Conservation (phyloP, 805 yeast genomes). For the Candida stauntonica region DNA sequence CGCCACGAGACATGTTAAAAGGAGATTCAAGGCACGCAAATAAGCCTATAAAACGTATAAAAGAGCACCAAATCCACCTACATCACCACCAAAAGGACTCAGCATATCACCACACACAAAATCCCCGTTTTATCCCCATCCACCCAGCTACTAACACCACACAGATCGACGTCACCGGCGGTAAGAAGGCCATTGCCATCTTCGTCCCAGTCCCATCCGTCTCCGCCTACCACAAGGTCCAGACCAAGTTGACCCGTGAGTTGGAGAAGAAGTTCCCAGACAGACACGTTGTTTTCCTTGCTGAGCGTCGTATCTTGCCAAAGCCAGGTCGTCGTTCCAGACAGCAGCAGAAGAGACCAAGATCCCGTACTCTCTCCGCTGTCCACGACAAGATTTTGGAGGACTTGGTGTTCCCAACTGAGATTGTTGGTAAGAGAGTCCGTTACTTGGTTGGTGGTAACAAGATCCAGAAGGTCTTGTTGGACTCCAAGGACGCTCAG, state of each 20-base stretch:
- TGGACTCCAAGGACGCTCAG: conserved; percentile 96
- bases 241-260: conserved; percentile 96
- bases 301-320: conserved; percentile 99
- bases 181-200: conserved; percentile 97
- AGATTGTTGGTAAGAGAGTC: conserved; percentile 98
- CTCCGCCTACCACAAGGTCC: conserved; percentile 93
- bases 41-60: too few species aligned
- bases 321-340: conserved; percentile 96
- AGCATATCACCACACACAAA: neutral
- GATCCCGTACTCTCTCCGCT: conserved; percentile 98
- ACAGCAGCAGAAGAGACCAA: conserved; percentile 98
- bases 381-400: conserved; percentile 98
- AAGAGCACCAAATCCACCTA: too few species aligned
- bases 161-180: conserved; percentile 90
- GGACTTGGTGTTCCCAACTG: conserved; percentile 99
- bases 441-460: conserved; percentile 98
- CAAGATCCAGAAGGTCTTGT: conserved; percentile 96
- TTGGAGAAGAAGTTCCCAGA: conserved; percentile 99
- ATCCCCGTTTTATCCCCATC: too few species aligned
- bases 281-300: conserved; percentile 98
- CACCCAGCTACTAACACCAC: conserved; percentile 26
- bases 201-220: conserved; percentile 97
- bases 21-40: too few species aligned
- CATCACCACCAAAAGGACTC: too few species aligned
- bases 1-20: too few species aligned